Base-by-base conservation (phyloP, 805 yeast genomes). In the Yamadazyma laniorum region DNA sequence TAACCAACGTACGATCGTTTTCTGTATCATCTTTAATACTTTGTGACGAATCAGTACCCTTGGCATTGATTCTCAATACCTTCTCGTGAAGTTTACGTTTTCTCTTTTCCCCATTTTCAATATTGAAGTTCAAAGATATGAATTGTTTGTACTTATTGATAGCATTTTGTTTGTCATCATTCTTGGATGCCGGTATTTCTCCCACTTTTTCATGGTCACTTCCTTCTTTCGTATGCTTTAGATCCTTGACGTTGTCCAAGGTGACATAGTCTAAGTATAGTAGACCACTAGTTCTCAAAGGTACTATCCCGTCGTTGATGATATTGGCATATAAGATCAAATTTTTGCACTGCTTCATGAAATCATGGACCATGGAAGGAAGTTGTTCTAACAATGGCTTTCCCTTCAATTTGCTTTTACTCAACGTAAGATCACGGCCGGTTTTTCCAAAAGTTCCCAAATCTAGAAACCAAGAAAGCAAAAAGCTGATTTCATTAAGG, bases 241-340 rank as follows among this genome's bases (percentile, higher is more conserved):
- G 42, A 8, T 54, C 61, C 9, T 53, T 54, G 4, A 67, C 67
- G 25, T 65, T 65, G 2, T 71, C 72, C 23, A 69, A 49, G 1
- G 74, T 72, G 21, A 56, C 55, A 59, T 67, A 69, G 45, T 69
- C 75, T 35, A 69, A 48, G 37, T 67, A 69, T 15, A 69, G 49
- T 35, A 69, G 51, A 1, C 72, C 69, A 22, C 70, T 56, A 1
- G 75, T 69, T 32, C 75, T 50, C 22, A 69, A 52, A 1, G 75
- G 75, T 1, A 67, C 74, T 15, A 69, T 68, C 2, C 75, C 75
- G 43, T 69, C 75, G 39, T 68, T 67, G 12, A 69, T 54, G 4
- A 71, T 70, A 46, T 69, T 69, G 13, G 75, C 74, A 44, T 69
- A 69, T 4, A 67, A 44, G 2, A 70, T 63, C 25, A 67, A 56